A percentile compares a stretch with the other conserved stretches of the same genome.
phyloP scores from a whole-genome alignment of 1,284 basidiomycete species.

The Boletus semigastroideus region DNA sequence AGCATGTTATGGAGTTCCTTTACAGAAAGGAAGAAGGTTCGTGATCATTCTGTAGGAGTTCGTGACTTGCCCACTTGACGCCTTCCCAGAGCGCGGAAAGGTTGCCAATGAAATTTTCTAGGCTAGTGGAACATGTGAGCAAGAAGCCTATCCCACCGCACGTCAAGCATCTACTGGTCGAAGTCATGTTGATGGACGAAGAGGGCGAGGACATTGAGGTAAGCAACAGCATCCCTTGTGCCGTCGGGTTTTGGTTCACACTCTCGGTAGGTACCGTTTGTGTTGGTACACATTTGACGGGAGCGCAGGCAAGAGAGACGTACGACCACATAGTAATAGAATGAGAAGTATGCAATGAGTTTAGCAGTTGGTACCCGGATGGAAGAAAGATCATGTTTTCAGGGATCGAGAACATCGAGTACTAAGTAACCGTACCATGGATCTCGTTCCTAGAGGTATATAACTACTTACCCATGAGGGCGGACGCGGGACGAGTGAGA shows the following conservation, averaged over 20 bases:
- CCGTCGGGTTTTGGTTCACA: not conserved
- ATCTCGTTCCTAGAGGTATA: constrained; percentile 24
- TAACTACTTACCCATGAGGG: constrained; percentile 46
- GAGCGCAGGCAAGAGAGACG: constrained; percentile 6
- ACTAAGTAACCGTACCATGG: constrained; percentile 22
- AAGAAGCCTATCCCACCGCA: constrained; percentile 87
- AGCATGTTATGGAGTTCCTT: constrained; percentile 98
- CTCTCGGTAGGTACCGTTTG: constrained; percentile 61
- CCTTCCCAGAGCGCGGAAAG: constrained; percentile 76
- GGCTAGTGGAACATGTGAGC: constrained; percentile 90
- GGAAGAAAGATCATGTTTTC: constrained; percentile 3
- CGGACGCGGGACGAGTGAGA: constrained; percentile 26
- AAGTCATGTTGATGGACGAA: constrained; percentile 93
- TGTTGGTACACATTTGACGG: constrained; percentile 55
- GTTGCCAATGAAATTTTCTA: constrained; percentile 85
- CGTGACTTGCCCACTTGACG: constrained; percentile 1
- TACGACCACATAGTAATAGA: constrained; percentile 7
- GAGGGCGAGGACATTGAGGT: constrained; percentile 88
- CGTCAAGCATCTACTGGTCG: constrained; percentile 83
- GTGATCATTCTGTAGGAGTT: not conserved
- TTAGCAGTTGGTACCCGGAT: not conserved
- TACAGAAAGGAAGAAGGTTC: constrained; percentile 86
- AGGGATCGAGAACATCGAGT: constrained; percentile 11
- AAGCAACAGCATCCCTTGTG: constrained; percentile 9
- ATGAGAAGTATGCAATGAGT: not conserved